Base-by-base conservation (phyloP, 2,329 filamentous ascomycete species). In the Colletotrichum lupini region DNA sequence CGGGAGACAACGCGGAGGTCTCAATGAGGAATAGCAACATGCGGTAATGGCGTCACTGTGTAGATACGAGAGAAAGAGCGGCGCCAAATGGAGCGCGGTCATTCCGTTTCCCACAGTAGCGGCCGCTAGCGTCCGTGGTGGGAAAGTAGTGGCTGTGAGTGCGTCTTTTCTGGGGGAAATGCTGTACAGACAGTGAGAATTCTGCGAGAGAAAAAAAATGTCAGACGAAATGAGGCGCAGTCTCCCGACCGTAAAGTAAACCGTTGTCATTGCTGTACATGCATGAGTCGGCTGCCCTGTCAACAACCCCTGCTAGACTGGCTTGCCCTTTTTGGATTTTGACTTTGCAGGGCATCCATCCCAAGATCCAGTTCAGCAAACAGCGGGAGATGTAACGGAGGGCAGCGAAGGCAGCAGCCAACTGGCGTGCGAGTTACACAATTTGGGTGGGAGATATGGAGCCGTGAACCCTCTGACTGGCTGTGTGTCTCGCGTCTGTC, bases 21-120 rank as follows among this genome's bases (percentile, higher is more conserved):
- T 70, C 67, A n/a, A 73, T 60, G 57, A 52, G 70, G 70, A 30
- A 65, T 73, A 73, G 70, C 56, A 62, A 73, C 67, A 73, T 73
- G 60, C 70, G 70, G 56, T 70, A 70, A 73, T 73, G 67, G 70
- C 70, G 70, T 73, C 70, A 73, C 70, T 56, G 67, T 63, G 60
- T 70, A 59, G 70, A 73, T 73, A 73, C 70, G 70, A 73, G 70
- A 61, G 70, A 70, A 65, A 55, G 26, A 73, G 70, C 69, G 65
- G 66, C 70, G 70, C 70, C 67, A 69, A 35, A 70, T 73, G 70
- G 70, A 73, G 70, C 67, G 56, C 70, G 70, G 70, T 58, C 70
- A 73, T 70, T 73, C 70, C 70, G 70, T 73, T 73, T 73, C 60
- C 70, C 70, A 73, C 70, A 73, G 70, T 70, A 73, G 70, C 60